These are phyloP conservation scores for Carex scoparia DNA, from an alignment of 176 grass and related monocot species.

Conservation along the genomic window DNA sequence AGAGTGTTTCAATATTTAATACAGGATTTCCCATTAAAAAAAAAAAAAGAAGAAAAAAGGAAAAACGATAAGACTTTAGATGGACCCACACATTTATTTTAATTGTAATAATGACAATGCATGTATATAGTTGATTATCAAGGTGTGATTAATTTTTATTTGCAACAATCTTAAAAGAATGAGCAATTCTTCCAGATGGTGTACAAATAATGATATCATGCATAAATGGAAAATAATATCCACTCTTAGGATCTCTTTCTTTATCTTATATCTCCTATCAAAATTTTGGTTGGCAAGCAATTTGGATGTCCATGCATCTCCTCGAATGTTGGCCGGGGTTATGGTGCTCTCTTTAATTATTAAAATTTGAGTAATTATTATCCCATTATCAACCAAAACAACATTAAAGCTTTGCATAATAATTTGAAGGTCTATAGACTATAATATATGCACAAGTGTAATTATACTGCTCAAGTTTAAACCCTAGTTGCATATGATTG, in stretches of 20 bases:
- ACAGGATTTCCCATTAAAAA: neutral
- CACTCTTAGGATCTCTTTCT: neutral
- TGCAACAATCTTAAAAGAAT: neutral
- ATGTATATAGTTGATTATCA: neutral
- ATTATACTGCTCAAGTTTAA: neutral
- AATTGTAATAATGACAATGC: neutral
- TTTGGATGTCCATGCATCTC: neutral
- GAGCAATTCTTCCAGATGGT: neutral
- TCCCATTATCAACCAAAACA: neutral
- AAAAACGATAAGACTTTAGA: neutral
- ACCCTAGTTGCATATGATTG: neutral
- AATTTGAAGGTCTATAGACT: neutral
- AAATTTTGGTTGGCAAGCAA: neutral
- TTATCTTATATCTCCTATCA: neutral
- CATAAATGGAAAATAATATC: constrained; percentile 11
- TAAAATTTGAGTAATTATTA: neutral
- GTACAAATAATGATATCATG: neutral
- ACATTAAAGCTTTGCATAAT: neutral
- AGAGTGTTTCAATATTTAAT: neutral
- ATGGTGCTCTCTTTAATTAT: neutral
- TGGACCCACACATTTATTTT: neutral
- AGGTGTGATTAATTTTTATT: neutral
- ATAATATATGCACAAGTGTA: neutral
- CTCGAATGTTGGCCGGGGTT: neutral
- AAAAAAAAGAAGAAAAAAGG: neutral